Conservation (phyloP, 768 basidiomycete species). For the Cyclocybe cylindracea region DNA sequence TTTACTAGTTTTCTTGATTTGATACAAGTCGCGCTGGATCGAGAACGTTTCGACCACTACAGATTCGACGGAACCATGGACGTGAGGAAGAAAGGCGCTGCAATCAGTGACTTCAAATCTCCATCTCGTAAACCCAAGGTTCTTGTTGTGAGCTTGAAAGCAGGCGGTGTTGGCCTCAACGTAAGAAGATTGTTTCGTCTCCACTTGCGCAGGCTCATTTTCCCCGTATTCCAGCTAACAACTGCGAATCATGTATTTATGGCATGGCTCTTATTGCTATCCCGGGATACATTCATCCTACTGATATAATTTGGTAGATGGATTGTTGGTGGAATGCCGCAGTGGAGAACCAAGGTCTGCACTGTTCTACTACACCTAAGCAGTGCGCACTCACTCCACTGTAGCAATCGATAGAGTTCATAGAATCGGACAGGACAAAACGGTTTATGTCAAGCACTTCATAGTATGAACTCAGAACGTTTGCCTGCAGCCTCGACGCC, state of each 20-base stretch:
- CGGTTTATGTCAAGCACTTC: conserved; percentile 84
- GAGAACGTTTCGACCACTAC: conserved; percentile 67
- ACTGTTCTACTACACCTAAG: background rate
- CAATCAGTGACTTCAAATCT: conserved; percentile 76
- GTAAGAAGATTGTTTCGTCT: conserved; percentile 36
- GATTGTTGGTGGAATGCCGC: conserved; percentile 94
- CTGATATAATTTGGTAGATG: conserved; percentile 52
- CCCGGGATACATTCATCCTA: background rate
- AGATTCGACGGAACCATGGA: conserved; percentile 95
- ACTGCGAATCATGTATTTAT: conserved; percentile 86
- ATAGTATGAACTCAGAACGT: conserved; percentile 48
- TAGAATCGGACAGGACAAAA: conserved; percentile 79
- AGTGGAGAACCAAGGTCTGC: conserved; percentile 72
- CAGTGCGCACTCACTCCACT: background rate
- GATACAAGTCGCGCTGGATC: conserved; percentile 68
- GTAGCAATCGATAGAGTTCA: conserved; percentile 86
- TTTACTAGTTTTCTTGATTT: conserved; percentile 88
- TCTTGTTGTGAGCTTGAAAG: conserved; percentile 79
- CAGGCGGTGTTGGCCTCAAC: conserved; percentile 91
- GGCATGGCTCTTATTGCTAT: conserved; percentile 36
- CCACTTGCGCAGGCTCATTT: background rate
- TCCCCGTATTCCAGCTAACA: conserved; percentile 50
- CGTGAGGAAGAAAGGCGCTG: conserved; percentile 74
- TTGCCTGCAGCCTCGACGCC: background rate
- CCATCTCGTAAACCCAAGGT: conserved; percentile 73